phyloP scores from a whole-genome alignment of 31 red algal genomes.

The Odonthalia washingtoniensis region DNA sequence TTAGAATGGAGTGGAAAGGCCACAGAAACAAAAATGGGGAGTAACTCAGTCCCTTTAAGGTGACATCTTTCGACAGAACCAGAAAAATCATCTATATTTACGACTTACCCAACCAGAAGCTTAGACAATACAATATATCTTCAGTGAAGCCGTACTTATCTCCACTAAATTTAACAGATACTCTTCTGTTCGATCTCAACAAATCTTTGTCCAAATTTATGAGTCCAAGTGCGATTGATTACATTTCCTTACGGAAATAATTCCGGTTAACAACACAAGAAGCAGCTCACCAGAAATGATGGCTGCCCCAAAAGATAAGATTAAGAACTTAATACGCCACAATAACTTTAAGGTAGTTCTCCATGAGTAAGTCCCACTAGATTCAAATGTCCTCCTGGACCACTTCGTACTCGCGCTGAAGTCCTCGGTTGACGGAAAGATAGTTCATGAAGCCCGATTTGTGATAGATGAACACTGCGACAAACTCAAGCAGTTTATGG shows the following conservation, averaged over 20 bases:
- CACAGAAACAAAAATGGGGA: slow-evolving; percentile 12
- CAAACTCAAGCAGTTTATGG: slow-evolving; percentile 15
- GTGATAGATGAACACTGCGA: slow-evolving; percentile 14
- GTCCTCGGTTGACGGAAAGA: background rate
- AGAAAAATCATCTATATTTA: slow-evolving; percentile 32
- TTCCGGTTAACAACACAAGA: background rate
- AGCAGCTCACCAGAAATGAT: slow-evolving; percentile 5
- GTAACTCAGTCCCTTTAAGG: slow-evolving; percentile 6
- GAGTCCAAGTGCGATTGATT: background rate
- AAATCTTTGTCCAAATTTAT: background rate
- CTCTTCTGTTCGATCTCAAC: background rate
- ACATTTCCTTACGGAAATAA: background rate
- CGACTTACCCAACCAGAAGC: too few species aligned
- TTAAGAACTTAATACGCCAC: background rate
- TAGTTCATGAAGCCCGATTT: slow-evolving; percentile 3
- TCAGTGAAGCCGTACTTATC: too few species aligned
- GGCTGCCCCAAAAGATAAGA: slow-evolving; percentile 6
- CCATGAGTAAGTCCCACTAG: background rate
- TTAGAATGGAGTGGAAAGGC: slow-evolving; percentile 11
- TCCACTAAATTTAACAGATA: background rate
- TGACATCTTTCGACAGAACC: background rate
- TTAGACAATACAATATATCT: too few species aligned
- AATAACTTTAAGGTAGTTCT: slow-evolving; percentile 24
- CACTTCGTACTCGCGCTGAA: background rate
- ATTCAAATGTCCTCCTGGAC: slow-evolving; percentile 13